phyloP scores from a whole-genome alignment of 176 grass and related monocot genomes.

The Lolium perenne region DNA sequence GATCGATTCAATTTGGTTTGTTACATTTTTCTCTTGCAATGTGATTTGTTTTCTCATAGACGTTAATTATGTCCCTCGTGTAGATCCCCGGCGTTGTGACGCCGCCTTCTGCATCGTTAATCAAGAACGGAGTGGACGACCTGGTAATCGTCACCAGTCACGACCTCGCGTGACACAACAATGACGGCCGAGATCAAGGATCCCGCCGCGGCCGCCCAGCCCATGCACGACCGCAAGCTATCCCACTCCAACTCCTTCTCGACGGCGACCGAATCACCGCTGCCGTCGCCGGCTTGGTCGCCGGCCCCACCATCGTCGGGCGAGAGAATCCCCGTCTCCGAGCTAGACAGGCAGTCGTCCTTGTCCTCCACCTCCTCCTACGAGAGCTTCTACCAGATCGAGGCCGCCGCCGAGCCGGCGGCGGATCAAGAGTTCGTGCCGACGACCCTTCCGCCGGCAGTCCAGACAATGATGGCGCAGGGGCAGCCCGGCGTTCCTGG shows the following conservation, averaged over 20 bases:
- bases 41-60: not conserved
- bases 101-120: conserved; percentile 13
- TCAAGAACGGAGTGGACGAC: not conserved
- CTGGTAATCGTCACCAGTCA: not conserved
- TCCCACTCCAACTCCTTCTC: conserved; percentile 30
- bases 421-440: not conserved
- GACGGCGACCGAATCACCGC: conserved; percentile 8
- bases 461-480: conserved; percentile 38
- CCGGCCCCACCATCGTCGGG: conserved; percentile 24
- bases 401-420: not conserved
- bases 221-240: conserved; percentile 17
- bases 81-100: conserved; percentile 35
- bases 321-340: conserved; percentile 44
- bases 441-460: not conserved
- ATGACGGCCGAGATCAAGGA: conserved; percentile 32
- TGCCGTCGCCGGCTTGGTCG: conserved; percentile 19
- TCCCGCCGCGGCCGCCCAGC: not conserved
- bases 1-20: not conserved
- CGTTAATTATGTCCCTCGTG: not conserved
- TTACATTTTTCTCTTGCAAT: not conserved
- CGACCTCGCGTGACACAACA: not conserved
- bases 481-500: not conserved
- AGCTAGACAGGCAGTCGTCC: not conserved
- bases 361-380: conserved; percentile 35
- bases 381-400: conserved; percentile 46